These are phyloP conservation scores for Salvia hispanica DNA, from an alignment of 257 asterid genomes.

Conservation along the genomic window DNA sequence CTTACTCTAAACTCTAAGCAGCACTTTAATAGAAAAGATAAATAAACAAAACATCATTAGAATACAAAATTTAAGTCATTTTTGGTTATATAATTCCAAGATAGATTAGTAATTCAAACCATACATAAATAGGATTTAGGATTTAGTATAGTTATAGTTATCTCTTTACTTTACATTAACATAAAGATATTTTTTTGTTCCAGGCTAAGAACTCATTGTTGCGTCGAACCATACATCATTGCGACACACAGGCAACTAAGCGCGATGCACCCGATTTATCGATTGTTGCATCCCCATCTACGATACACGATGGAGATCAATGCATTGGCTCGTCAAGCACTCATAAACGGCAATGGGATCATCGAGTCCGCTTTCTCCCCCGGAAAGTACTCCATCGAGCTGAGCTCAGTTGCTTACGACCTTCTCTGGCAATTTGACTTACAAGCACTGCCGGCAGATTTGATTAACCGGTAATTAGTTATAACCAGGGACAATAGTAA, in stretches of 20 bases:
- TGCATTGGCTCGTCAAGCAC: constrained; percentile 62
- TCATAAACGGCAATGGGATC: constrained; percentile 60
- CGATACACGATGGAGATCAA: constrained; percentile 94
- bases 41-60: no score
- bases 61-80: no score
- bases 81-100: no score
- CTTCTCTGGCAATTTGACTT: constrained; percentile 70
- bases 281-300: constrained; percentile 69
- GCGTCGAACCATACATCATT: constrained; percentile 79
- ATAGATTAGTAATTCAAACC: no score
- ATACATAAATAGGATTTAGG: no score
- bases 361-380: constrained; percentile 63
- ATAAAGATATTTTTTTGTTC: no score
- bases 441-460: constrained; percentile 67
- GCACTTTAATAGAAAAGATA: no score
- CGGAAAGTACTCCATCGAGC: constrained; percentile 50
- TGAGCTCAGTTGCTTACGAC: constrained; percentile 67
- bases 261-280: constrained; percentile 73
- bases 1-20: no score
- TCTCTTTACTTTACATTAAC: no score
- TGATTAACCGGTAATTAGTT: constrained; percentile 55
- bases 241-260: constrained; percentile 74
- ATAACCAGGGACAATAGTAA: no score
- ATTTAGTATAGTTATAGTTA: no score
- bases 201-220: constrained; percentile 79